These are phyloP conservation scores for Tricholoma terreum DNA, from an alignment of 768 basidiomycete species.

Conservation along the genomic window DNA sequence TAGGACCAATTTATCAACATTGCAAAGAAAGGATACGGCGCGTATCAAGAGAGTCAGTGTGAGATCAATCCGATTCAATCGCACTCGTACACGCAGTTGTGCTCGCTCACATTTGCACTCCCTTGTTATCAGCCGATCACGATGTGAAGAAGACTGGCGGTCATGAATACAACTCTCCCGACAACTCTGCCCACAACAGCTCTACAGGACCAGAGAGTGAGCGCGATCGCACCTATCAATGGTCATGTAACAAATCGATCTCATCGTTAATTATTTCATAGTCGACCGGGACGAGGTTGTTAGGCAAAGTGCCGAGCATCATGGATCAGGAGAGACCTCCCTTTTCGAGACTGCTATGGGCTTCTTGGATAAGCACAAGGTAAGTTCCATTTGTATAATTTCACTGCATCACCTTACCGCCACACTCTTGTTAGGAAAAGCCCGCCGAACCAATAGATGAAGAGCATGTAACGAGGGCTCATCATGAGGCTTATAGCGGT, in stretches of 20 bases:
- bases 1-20: constrained; percentile 69
- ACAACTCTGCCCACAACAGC: constrained; percentile 37
- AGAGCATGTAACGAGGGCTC: constrained; percentile 55
- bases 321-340: constrained; percentile 55
- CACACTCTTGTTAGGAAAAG: constrained; percentile 34
- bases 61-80: constrained; percentile 21
- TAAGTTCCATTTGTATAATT: constrained; percentile 17
- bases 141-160: constrained; percentile 58
- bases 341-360: constrained; percentile 55
- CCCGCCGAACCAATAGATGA: constrained; percentile 67
- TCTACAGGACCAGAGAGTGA: constrained; percentile 28
- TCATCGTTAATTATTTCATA: constrained; percentile 25
- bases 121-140: constrained; percentile 26
- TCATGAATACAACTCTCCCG: constrained; percentile 56
- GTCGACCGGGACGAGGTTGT: constrained; percentile 66
- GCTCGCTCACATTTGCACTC: constrained; percentile 14
- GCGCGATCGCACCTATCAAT: constrained; percentile 5
- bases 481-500: constrained; percentile 58
- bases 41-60: constrained; percentile 52
- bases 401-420: background rate
- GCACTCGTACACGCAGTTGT: constrained; percentile 8
- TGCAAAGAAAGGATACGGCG: constrained; percentile 62
- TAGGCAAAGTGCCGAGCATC: constrained; percentile 42
- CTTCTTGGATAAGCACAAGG: constrained; percentile 53
- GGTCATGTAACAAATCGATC: background rate